Percentiles rank a stretch among this genome's conserved stretches.
These are phyloP conservation scores for Magnolia changhungtana DNA, from an alignment of 164 flowering plant species.

Conservation along the genomic window DNA sequence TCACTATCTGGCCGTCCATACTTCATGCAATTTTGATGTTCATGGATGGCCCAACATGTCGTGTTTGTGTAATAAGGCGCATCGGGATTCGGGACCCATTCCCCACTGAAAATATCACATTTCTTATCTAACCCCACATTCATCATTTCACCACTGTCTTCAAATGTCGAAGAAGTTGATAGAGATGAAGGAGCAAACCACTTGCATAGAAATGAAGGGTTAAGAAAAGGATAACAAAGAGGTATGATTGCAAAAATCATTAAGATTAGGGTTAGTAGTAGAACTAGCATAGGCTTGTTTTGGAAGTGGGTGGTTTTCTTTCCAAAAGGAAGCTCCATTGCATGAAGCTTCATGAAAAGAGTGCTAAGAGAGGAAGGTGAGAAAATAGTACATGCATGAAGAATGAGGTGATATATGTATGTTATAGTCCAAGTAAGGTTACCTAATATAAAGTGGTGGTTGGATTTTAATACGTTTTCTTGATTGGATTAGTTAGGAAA, in stretches of 20 bases:
- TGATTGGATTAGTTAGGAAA: not conserved
- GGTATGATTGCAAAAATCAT: constrained; percentile 30
- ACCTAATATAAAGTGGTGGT: not conserved
- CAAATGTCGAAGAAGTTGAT: constrained; percentile 3
- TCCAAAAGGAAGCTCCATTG: constrained; percentile 25
- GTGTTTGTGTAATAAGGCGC: constrained; percentile 64
- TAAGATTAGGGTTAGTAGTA: constrained; percentile 17
- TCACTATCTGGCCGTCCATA: constrained; percentile 61
- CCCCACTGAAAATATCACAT: constrained; percentile 63
- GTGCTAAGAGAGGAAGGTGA: not conserved
- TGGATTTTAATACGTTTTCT: not conserved
- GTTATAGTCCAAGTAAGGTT: not conserved
- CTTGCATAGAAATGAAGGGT: constrained; percentile 13
- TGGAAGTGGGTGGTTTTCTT: constrained; percentile 15
- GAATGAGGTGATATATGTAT: not conserved
- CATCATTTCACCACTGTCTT: not conserved
- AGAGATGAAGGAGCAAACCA: not conserved
- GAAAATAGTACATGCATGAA: not conserved
- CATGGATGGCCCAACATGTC: constrained; percentile 72
- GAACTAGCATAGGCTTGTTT: constrained; percentile 21
- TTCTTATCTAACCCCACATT: not conserved
- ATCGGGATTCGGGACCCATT: constrained; percentile 58
- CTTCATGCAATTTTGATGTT: constrained; percentile 74
- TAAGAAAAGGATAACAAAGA: constrained; percentile 23
- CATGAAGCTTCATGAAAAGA: constrained; percentile 31